Evolutionary conservation across 495 filamentous ascomycete species (phyloP), one percentile per base, ranked within the genome.

Genomic region (Aspergillus panamensis): DNA sequence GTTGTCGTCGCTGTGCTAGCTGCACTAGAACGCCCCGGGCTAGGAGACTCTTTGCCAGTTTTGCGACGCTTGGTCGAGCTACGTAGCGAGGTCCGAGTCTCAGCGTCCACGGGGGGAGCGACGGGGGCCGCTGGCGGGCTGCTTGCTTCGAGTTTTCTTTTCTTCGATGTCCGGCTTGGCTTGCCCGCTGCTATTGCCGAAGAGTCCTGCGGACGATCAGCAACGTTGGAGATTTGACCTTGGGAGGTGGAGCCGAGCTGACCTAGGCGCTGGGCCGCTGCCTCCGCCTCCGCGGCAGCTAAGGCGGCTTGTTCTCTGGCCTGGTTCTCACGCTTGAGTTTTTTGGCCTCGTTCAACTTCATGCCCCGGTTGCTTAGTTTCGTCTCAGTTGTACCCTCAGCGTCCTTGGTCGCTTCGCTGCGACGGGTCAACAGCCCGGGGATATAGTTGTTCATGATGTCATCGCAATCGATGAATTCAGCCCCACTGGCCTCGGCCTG

Each of bases 291-390:
- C 14, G 77, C 72, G 7, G 74, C 78, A 47, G 79, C 71, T 45
- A 56, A 51, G 31, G 59, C 59, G 13, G 76, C 75, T 48, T 87
- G 85, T 69, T 90, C 84, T 48, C 88, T 82, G 39, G 75, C 75
- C 71, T 88, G 65, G 54, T 80, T 79, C 70, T 92, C 89, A 45
- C 86, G 84, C 77, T 95, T 96, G 51, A 91, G 75, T 66, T 94
- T 96, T 77, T 96, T 96, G 6, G 91, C 90, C 66, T 96, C 89
- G 67, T 96, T 96, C 48, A 96, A 69, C 63, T 91, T 90, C 90
- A 96, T 96, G 8, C 91, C 91, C 17, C 89, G 82, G 67, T 96
- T 96, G 66, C 84, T 89, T 20, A 91, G 59, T 53, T 79, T 76
- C 7, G 73, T 73, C 60, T 79, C 73, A 30, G 53, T 66, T 9